phyloP scores from a whole-genome alignment of 495 filamentous ascomycete genomes.

The Podospora tetraspora region DNA sequence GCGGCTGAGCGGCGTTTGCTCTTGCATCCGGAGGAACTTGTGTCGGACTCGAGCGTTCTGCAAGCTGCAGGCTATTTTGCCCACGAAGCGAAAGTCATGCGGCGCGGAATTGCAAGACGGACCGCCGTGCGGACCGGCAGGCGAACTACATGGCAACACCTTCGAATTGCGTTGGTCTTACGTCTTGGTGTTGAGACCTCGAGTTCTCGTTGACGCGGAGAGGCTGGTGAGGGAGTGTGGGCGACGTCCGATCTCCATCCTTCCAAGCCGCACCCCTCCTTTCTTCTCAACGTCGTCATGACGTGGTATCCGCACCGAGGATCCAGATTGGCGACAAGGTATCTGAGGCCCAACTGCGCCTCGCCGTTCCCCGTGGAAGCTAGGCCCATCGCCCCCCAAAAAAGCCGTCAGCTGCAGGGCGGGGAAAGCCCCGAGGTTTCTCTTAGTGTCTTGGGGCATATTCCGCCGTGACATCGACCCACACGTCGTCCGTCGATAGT shows the following conservation, averaged over 20 bases:
- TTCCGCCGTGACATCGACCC: slow-evolving; percentile 6
- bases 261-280: background rate
- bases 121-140: background rate
- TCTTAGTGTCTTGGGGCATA: background rate
- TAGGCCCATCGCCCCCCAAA: background rate
- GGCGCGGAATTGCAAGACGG: background rate
- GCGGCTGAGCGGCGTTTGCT: background rate
- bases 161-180: background rate
- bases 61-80: background rate
- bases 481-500: background rate
- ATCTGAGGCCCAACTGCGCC: background rate
- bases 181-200: background rate
- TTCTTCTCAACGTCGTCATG: background rate
- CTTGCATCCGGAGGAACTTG: background rate
- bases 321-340: slow-evolving; percentile 7
- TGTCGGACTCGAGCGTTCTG: background rate
- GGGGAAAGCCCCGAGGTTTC: background rate
- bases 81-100: background rate
- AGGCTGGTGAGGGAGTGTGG: background rate
- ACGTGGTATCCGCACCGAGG: background rate
- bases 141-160: background rate
- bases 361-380: background rate
- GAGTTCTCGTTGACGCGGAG: background rate
- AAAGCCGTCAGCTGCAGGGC: background rate
- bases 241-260: background rate